A percentile compares a stretch with the other conserved stretches of the same genome.
Evolutionary conservation across 768 basidiomycete genomes (phyloP).

Genomic region (Auricularia cornea): DNA sequence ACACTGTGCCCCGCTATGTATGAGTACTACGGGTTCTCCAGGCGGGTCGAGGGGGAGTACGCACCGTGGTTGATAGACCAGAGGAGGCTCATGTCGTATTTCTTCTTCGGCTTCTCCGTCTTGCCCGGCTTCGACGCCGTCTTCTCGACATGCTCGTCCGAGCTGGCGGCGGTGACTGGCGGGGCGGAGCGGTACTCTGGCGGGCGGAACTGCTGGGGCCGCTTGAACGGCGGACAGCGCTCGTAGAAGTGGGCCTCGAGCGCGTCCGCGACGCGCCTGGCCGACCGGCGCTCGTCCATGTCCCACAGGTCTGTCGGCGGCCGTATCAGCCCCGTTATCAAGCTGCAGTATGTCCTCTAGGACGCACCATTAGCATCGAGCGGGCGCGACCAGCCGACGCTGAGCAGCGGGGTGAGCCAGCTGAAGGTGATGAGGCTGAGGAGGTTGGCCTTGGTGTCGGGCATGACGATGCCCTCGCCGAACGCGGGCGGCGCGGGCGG

Average conservation of each 20-base stretch:
- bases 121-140: background rate
- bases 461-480: conserved; percentile 37
- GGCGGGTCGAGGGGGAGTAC: background rate
- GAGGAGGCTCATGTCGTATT: background rate
- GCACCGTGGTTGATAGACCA: background rate
- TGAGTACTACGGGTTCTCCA: background rate
- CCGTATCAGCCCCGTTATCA: background rate
- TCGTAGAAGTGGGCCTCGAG: conserved; percentile 41
- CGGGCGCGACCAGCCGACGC: conserved; percentile 51
- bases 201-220: conserved; percentile 21
- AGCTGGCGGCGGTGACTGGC: background rate
- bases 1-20: background rate
- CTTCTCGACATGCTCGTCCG: background rate
- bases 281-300: conserved; percentile 32
- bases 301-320: conserved; percentile 42
- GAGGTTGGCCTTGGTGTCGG: conserved; percentile 27
- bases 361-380: conserved; percentile 44
- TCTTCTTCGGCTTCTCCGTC: background rate
- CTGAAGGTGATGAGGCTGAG: conserved; percentile 11
- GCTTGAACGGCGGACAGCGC: conserved; percentile 42
- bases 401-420: conserved; percentile 49
- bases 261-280: conserved; percentile 30
- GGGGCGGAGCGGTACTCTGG: background rate
- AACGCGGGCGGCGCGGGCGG: conserved; percentile 43
- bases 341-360: too few species aligned